phyloP scores from a whole-genome alignment of 2,329 filamentous ascomycete species.

The Mycosphaerella sp. region DNA sequence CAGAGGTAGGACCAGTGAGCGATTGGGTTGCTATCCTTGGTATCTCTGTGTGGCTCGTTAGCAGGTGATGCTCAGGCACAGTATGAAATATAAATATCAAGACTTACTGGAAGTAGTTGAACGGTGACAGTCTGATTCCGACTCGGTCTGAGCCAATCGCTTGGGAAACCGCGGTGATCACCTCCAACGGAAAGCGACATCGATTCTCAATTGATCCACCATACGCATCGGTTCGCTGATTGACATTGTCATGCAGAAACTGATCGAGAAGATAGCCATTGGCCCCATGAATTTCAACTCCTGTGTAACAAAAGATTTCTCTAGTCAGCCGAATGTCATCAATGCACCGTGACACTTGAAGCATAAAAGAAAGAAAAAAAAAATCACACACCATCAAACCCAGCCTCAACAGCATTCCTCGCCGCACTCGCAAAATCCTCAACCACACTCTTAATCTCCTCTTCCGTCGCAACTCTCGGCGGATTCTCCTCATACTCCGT shows the following conservation, averaged over 20 bases:
- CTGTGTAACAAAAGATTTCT: neutral
- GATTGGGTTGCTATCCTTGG: conserved; percentile 54
- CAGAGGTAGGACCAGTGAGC: conserved; percentile 56
- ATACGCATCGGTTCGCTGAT: conserved; percentile 45
- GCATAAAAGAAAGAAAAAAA: too few species aligned
- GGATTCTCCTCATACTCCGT: conserved; percentile 33
- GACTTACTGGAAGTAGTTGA: conserved; percentile 49
- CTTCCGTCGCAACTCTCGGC: conserved; percentile 33
- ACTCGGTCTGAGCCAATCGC: conserved; percentile 48
- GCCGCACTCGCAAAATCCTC: conserved; percentile 37
- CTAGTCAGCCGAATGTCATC: neutral
- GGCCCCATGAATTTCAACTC: conserved; percentile 42
- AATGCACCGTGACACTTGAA: neutral
- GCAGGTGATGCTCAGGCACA: neutral
- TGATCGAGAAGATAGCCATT: conserved; percentile 52
- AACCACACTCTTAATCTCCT: conserved; percentile 34
- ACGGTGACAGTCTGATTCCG: conserved; percentile 56
- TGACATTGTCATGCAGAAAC: conserved; percentile 55
- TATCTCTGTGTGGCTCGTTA: conserved; percentile 19
- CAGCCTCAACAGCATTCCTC: conserved; percentile 40
- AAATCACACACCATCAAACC: conserved; percentile 46
- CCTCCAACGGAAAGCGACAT: conserved; percentile 45
- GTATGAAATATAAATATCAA: neutral
- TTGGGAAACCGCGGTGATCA: conserved; percentile 43
- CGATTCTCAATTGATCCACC: conserved; percentile 44